These are phyloP conservation scores for Trichoderma atrobrunneum DNA, from an alignment of 2,329 filamentous ascomycete genomes.

Conservation along the genomic window DNA sequence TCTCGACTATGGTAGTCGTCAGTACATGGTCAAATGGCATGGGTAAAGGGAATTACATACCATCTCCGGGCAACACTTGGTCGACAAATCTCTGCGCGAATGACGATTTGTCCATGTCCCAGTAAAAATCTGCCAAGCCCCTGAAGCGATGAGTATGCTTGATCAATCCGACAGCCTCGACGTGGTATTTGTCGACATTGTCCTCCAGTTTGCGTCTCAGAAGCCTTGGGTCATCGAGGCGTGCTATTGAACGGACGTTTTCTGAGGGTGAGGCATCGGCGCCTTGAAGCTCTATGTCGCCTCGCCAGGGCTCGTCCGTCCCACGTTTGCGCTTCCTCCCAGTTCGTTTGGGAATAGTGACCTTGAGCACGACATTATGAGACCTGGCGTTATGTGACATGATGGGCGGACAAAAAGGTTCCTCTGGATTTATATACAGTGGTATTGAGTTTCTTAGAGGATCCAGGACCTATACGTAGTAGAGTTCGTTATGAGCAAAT, in stretches of 20 bases:
- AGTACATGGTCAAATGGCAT: conserved; percentile 23
- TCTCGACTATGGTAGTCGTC: conserved; percentile 36
- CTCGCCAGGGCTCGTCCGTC: conserved; percentile 62
- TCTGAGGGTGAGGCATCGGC: conserved; percentile 18
- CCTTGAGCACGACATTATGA: conserved; percentile 81
- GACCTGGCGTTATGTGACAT: conserved; percentile 72
- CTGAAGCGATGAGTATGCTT: conserved; percentile 84
- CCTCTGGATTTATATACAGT: conserved; percentile 75
- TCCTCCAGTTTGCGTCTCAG: conserved; percentile 66
- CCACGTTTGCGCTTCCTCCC: conserved; percentile 83
- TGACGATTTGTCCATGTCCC: conserved; percentile 63
- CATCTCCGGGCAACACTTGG: conserved; percentile 67
- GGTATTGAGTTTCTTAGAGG: conserved; percentile 54
- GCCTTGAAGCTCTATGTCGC: conserved; percentile 37
- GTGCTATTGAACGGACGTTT: conserved; percentile 42
- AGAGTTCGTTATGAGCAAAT: neutral
- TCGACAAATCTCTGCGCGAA: conserved; percentile 71
- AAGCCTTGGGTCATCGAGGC: conserved; percentile 51
- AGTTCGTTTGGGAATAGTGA: conserved; percentile 83
- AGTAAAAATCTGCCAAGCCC: conserved; percentile 84
- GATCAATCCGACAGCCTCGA: conserved; percentile 70
- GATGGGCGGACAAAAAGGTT: conserved; percentile 74
- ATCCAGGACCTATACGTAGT: conserved; percentile 42
- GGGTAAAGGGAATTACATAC: conserved; percentile 43
- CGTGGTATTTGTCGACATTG: conserved; percentile 63